A percentile compares a stretch with the other conserved stretches of the same genome.
These are phyloP conservation scores for Rhododendron simsii DNA, from an alignment of 148 eudicot species.

Conservation along the genomic window DNA sequence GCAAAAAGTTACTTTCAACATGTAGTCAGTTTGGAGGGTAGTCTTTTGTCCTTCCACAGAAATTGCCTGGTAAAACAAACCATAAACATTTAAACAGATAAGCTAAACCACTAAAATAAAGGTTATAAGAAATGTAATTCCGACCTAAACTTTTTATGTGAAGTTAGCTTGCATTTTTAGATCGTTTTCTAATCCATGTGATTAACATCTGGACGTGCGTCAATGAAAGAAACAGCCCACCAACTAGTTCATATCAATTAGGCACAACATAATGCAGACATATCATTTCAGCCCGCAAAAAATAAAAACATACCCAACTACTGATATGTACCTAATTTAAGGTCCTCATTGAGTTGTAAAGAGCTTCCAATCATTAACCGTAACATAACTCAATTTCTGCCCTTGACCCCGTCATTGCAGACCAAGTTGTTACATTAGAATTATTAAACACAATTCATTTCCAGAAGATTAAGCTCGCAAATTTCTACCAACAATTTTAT, in stretches of 20 bases:
- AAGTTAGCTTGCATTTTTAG: neutral
- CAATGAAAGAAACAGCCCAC: neutral
- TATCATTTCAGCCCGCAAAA: neutral
- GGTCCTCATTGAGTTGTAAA: neutral
- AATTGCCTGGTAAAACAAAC: constrained; percentile 50
- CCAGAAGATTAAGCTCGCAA: neutral
- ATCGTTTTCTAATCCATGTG: neutral
- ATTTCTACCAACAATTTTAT: neutral
- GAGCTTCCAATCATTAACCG: neutral
- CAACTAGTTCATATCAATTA: neutral
- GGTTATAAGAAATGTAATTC: neutral
- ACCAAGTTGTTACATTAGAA: neutral
- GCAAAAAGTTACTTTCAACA: constrained; percentile 52
- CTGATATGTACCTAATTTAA: neutral
- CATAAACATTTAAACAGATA: neutral
- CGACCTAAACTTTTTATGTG: neutral
- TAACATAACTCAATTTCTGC: neutral
- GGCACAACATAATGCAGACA: neutral
- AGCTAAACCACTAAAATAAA: neutral
- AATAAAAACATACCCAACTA: neutral
- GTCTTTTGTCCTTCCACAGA: constrained; percentile 62
- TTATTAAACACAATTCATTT: neutral
- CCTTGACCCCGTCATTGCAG: neutral
- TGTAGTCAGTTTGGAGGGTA: constrained; percentile 76
- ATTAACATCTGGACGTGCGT: neutral